Evolutionary conservation across 2,329 filamentous ascomycete genomes (phyloP).

Genomic region (Drechslera avenae): DNA sequence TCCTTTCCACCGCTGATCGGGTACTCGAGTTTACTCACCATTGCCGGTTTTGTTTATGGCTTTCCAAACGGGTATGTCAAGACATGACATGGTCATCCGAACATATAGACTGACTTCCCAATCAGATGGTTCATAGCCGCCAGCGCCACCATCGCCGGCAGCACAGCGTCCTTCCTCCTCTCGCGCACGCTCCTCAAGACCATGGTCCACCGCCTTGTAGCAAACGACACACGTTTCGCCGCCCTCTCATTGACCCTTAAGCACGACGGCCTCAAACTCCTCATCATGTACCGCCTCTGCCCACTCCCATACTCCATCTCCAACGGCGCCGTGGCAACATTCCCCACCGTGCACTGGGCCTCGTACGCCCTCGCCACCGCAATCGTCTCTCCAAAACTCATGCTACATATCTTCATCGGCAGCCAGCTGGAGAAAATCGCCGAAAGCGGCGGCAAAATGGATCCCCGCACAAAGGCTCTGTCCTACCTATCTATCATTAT

Average conservation of each 20-base stretch:
- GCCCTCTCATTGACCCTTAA: conserved; percentile 87
- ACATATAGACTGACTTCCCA: conserved; percentile 2
- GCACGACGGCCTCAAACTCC: conserved; percentile 83
- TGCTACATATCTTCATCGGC: conserved; percentile 93
- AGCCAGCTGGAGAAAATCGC: conserved; percentile 79
- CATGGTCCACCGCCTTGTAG: conserved; percentile 81
- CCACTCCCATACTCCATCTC: conserved; percentile 90
- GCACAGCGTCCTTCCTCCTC: conserved; percentile 77
- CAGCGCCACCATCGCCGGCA: conserved; percentile 77
- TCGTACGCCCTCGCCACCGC: conserved; percentile 83
- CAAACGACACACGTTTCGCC: conserved; percentile 83
- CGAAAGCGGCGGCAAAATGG: conserved; percentile 85
- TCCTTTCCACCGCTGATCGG: conserved; percentile 88
- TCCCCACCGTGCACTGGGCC: conserved; percentile 79
- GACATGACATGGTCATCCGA: conserved; percentile 18
- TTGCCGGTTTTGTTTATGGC: conserved; percentile 73
- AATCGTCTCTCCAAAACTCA: conserved; percentile 80
- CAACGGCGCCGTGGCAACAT: conserved; percentile 92
- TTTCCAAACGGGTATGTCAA: conserved; percentile 69
- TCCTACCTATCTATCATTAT: conserved; percentile 83
- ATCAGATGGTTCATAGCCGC: conserved; percentile 82
- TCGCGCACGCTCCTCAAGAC: conserved; percentile 77
- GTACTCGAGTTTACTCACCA: conserved; percentile 76
- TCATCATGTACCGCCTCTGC: conserved; percentile 90
- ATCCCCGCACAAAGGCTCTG: conserved; percentile 73